phyloP scores from a whole-genome alignment of 371 early-diverging fungal genomes.

The Cokeromyces recurvatus region DNA sequence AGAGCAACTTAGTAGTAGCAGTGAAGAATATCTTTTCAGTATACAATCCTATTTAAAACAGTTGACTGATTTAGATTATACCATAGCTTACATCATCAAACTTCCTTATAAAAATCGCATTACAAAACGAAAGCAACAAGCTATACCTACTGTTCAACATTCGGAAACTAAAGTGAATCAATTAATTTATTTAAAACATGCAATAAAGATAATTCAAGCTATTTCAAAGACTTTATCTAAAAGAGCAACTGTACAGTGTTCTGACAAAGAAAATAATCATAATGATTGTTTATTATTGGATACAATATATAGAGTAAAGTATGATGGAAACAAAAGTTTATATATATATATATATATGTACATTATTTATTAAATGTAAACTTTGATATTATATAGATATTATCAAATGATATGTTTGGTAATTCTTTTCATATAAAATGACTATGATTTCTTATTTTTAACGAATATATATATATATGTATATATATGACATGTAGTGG shows the following conservation, averaged over 20 bases:
- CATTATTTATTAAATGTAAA: too few relatives aligned
- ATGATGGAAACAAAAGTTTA: too few relatives aligned
- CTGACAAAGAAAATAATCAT: not conserved
- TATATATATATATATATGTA: too few relatives aligned
- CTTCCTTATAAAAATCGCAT: conserved; percentile 1
- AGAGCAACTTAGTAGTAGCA: conserved; percentile 27
- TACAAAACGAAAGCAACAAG: not conserved
- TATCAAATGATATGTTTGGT: conserved; percentile 25
- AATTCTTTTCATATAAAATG: too few relatives aligned
- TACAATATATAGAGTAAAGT: conserved; percentile 16
- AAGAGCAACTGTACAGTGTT: too few relatives aligned
- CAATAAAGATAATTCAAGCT: conserved; percentile 35
- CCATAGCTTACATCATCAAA: conserved; percentile 19
- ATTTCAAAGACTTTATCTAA: too few relatives aligned
- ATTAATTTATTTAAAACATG: conserved; percentile 65
- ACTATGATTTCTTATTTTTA: conserved; percentile 9
- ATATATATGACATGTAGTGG: too few relatives aligned
- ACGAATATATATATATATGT: not conserved
- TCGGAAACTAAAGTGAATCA: conserved; percentile 72
- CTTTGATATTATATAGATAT: too few relatives aligned
- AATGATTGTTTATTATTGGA: not conserved
- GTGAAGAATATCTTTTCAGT: conserved; percentile 38
- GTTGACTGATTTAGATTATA: conserved; percentile 26
- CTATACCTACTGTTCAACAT: conserved; percentile 36
- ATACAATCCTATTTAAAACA: conserved; percentile 21